These are phyloP conservation scores for Saccharomyces hybrid DNA, from an alignment of 1,139 yeast genomes.

Conservation along the genomic window DNA sequence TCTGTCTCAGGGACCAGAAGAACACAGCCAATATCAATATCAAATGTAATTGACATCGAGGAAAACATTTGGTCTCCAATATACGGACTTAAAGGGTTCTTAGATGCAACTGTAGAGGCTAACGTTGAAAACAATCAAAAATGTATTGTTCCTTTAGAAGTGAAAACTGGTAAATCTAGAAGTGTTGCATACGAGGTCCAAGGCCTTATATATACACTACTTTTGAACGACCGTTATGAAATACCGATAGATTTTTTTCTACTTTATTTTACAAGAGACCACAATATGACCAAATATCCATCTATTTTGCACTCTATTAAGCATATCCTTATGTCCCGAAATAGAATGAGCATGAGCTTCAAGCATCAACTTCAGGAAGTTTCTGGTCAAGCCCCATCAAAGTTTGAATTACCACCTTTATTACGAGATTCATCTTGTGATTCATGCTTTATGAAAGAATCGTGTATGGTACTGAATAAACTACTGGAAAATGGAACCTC, in stretches of 20 bases:
- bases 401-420: conserved; percentile 49
- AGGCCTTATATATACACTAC: conserved; percentile 71
- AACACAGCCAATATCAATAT: conserved; percentile 43
- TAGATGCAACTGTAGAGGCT: conserved; percentile 80
- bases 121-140: conserved; percentile 30
- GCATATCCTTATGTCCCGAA: conserved; percentile 59
- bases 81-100: conserved; percentile 84
- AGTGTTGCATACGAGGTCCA: conserved; percentile 76
- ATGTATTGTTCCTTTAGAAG: conserved; percentile 69
- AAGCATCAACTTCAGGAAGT: conserved; percentile 39
- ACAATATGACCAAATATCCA: conserved; percentile 49
- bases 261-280: conserved; percentile 64
- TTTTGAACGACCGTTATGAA: conserved; percentile 73
- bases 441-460: conserved; percentile 50
- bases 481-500: conserved; percentile 49
- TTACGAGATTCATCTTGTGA: conserved; percentile 54
- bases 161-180: conserved; percentile 69
- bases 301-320: conserved; percentile 50
- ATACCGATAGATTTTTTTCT: conserved; percentile 57
- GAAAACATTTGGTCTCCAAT: conserved; percentile 89
- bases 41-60: conserved; percentile 71
- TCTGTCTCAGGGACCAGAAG: conserved; percentile 38
- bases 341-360: conserved; percentile 54
- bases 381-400: conserved; percentile 2
- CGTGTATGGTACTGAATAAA: conserved; percentile 65